Base-by-base conservation (phyloP, 441 rosid species). In the Brassica balearica region DNA sequence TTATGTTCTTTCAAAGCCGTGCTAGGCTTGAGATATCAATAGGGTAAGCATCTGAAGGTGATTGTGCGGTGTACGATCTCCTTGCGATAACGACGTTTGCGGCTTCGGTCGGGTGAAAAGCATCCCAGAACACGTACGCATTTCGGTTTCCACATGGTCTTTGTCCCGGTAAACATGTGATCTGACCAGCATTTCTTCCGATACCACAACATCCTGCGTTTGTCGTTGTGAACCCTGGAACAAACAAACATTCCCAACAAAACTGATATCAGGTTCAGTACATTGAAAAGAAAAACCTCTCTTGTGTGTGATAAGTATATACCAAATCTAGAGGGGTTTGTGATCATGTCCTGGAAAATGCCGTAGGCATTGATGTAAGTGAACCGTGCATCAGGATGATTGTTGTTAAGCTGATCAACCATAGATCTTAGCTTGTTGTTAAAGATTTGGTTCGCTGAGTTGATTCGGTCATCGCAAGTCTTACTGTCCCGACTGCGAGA, bases 101-200 rank as follows among this genome's bases (percentile, higher is more conserved):
- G 20, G 91, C 89, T 75, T 93, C 97, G 0, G 92, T 66, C 1
- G 98, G 99, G 75, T 95, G 98, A 74, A 87, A 95, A 1, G 97
- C 92, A 34, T 95, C 99, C 62, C 98, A 92, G 69, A 92, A 95
- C 81, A 90, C 71, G 20, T 90, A 87, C 4, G 88, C 87, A 7
- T 70, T 81, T 55, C 97, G 83, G 77, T 91, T 77, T 22, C 36
- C 80, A 78, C 98, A 95, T 0, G 97, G 97, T 46, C 85, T 87
- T 72, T 91, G 97, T n/a, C 65, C 34, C 1, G 98, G 97, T 69
- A 95, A 83, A 60, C 98, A 95, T 38, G 97, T 95, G 15, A 92
- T 86, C 73, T 91, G 97, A 36, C 98, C 98, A 8, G 92, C 92
- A 87, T 95, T 95, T 51, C 97, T 97, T 34, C 97, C 98, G 0